Evolutionary conservation across 2,329 filamentous ascomycete genomes (phyloP).

Genomic region (Cadophora luteo-olivacea): DNA sequence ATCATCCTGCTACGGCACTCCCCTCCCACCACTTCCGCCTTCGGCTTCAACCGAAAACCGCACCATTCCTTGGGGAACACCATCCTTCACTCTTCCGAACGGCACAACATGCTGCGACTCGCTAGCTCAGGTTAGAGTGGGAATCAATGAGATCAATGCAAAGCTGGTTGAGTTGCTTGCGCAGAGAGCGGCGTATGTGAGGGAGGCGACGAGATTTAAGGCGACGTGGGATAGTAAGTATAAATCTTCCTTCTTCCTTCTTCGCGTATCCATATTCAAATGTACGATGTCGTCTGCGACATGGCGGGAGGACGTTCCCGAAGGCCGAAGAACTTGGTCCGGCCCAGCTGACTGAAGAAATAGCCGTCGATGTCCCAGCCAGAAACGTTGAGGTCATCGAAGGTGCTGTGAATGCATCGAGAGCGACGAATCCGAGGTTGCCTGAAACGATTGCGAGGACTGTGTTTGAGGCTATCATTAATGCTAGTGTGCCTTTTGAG

Average conservation of each 20-base stretch:
- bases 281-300: too few relatives aligned
- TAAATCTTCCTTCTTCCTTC: too few relatives aligned
- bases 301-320: too few relatives aligned
- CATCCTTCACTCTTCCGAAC: constrained; percentile 23
- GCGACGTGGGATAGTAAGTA: constrained; percentile 19
- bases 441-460: constrained; percentile 27
- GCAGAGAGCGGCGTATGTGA: constrained; percentile 29
- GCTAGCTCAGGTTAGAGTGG: constrained; percentile 27
- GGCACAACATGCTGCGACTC: constrained; percentile 30
- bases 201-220: constrained; percentile 35
- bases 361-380: constrained; percentile 28
- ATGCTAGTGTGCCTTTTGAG: constrained; percentile 32
- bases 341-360: too few relatives aligned
- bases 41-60: constrained; percentile 5
- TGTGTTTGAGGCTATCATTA: constrained; percentile 32
- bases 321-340: too few relatives aligned
- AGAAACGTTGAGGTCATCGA: constrained; percentile 28
- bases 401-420: constrained; percentile 24
- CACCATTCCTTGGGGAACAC: constrained; percentile 30
- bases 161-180: constrained; percentile 29
- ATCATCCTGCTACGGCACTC: constrained; percentile 25
- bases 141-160: constrained; percentile 27
- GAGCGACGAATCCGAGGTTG: constrained; percentile 21
- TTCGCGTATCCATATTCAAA: too few relatives aligned
- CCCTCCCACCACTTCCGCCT: constrained; percentile 10